Conservation (phyloP, 371 early-diverging fungal species). For the Rhizopus arrhizus region DNA sequence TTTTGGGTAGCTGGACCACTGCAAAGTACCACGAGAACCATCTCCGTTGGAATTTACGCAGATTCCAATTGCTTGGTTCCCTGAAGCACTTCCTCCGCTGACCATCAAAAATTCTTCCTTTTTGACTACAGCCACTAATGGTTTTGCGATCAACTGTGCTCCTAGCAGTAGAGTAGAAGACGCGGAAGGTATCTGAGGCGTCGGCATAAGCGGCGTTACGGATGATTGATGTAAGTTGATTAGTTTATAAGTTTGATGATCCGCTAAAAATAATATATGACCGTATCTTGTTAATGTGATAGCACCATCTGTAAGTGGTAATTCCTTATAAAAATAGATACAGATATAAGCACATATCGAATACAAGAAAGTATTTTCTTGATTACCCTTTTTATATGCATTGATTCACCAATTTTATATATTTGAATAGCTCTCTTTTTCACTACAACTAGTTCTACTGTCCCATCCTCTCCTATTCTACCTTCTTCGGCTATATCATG, state of each 20-base stretch:
- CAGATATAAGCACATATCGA: neutral
- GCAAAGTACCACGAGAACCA: conserved; percentile 76
- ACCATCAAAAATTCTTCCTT: conserved; percentile 76
- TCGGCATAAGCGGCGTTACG: conserved; percentile 64
- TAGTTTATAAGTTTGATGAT: conserved; percentile 65
- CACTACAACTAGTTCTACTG: conserved; percentile 64
- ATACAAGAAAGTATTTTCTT: neutral
- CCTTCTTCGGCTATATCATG: conserved; percentile 62
- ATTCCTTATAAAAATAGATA: conserved; percentile 50
- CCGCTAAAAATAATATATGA: conserved; percentile 67
- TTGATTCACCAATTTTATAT: conserved; percentile 54
- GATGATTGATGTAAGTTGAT: conserved; percentile 55
- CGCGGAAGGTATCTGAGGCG: conserved; percentile 43
- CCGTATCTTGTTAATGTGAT: conserved; percentile 56
- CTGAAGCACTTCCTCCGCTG: conserved; percentile 54
- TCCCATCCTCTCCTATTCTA: conserved; percentile 60
- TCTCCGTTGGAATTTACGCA: conserved; percentile 73
- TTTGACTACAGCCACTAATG: conserved; percentile 64
- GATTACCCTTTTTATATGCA: conserved; percentile 56
- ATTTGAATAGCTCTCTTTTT: conserved; percentile 65
- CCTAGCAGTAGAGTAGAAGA: conserved; percentile 44
- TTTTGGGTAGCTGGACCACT: conserved; percentile 75
- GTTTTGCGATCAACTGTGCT: conserved; percentile 46
- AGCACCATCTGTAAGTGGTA: conserved; percentile 67
- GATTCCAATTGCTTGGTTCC: conserved; percentile 70